phyloP scores from a whole-genome alignment of 2,329 filamentous ascomycete species.

The Apiospora rasikravindrae region DNA sequence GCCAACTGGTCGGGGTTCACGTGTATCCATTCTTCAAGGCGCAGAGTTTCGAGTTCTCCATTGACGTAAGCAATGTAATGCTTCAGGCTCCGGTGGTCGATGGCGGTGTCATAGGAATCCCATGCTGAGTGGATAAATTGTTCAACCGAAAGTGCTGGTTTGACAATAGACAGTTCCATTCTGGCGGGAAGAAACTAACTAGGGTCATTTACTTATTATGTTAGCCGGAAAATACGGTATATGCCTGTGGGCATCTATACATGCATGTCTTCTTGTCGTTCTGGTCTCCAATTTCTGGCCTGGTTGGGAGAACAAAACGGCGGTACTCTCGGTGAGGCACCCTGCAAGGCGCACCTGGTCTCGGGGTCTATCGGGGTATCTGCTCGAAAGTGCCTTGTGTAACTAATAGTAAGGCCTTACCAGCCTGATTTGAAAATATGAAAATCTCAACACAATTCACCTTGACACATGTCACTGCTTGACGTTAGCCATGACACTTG shows the following conservation, averaged over 20 bases:
- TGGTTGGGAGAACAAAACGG: neutral
- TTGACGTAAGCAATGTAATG: neutral
- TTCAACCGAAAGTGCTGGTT: neutral
- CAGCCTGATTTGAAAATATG: neutral
- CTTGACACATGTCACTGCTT: neutral
- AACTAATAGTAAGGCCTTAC: neutral
- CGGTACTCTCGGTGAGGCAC: neutral
- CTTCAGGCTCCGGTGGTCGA: neutral
- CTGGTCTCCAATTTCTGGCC: no score
- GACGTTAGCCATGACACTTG: no score
- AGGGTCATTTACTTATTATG: no score
- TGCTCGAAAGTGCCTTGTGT: neutral
- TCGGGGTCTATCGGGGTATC: neutral
- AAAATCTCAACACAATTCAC: neutral
- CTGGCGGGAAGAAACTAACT: rapidly evolving
- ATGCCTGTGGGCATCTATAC: no score
- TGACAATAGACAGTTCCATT: neutral
- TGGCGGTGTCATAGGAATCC: neutral
- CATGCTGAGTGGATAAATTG: neutral
- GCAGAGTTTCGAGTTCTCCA: neutral
- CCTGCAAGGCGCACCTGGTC: neutral
- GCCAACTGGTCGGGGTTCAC: neutral
- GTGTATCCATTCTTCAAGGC: neutral
- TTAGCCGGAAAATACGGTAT: no score
- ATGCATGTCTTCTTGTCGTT: no score